Percentiles rank a stretch among this genome's conserved stretches.
Evolutionary conservation across 1,284 basidiomycete genomes (phyloP).

Genomic region (Ustilago sp.): DNA sequence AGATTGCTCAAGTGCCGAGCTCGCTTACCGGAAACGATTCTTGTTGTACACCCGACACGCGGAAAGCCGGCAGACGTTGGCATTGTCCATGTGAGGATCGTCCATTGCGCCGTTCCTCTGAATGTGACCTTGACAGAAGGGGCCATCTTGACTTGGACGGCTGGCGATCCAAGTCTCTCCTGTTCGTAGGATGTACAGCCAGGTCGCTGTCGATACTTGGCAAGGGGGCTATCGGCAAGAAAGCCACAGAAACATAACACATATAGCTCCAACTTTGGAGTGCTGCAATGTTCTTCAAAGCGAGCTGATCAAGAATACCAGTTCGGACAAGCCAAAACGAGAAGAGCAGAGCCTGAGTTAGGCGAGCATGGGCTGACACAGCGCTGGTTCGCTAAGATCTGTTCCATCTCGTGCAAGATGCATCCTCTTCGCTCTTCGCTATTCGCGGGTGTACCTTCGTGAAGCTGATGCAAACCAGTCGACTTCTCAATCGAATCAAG

Average conservation of each 20-base stretch:
- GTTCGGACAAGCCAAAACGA: not conserved
- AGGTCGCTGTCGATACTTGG: too few species aligned
- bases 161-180: not conserved
- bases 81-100: slow-evolving; percentile 9
- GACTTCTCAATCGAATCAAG: not conserved
- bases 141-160: not conserved
- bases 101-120: not conserved
- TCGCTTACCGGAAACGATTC: slow-evolving; percentile 9
- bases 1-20: not conserved
- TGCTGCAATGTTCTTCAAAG: not conserved
- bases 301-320: not conserved
- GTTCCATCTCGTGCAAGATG: not conserved
- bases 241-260: not conserved
- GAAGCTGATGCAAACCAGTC: not conserved
- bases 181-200: not conserved
- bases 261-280: not conserved
- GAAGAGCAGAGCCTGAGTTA: not conserved
- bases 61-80: slow-evolving; percentile 6
- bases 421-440: not conserved
- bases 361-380: not conserved
- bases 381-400: not conserved
- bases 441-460: not conserved
- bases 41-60: slow-evolving; percentile 10
- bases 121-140: not conserved
- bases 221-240: too few species aligned